A percentile compares a stretch with the other conserved stretches of the same genome.
Conservation (phyloP, 495 filamentous ascomycete species). For the Penicillium tannophilum region DNA sequence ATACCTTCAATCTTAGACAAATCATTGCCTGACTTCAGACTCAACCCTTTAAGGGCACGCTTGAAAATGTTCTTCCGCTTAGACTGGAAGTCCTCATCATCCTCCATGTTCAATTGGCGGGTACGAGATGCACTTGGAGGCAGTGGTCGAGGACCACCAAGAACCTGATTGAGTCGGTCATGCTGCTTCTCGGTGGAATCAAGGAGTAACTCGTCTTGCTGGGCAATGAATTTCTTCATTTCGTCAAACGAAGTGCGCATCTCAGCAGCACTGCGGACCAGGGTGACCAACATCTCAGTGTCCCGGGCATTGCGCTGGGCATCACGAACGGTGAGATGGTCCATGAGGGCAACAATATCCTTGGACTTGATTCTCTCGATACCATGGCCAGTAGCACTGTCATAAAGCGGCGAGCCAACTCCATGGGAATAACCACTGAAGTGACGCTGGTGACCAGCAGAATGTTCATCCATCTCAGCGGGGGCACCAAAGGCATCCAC, state of each 20-base stretch:
- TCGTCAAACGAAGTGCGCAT: constrained; percentile 98
- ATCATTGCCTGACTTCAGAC: constrained; percentile 83
- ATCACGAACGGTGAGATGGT: constrained; percentile 96
- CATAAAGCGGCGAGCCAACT: constrained; percentile 79
- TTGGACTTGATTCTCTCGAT: constrained; percentile 94
- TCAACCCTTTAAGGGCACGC: constrained; percentile 85
- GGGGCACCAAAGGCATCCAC: constrained; percentile 61
- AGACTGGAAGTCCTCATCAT: constrained; percentile 70
- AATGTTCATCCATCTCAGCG: constrained; percentile 61
- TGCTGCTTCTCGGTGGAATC: constrained; percentile 82
- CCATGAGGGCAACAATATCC: constrained; percentile 97
- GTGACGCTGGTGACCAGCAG: constrained; percentile 63
- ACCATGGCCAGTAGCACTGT: constrained; percentile 83
- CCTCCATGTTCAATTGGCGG: constrained; percentile 56
- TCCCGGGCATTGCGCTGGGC: constrained; percentile 95
- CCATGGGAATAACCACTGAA: constrained; percentile 87
- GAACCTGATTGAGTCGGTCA: constrained; percentile 76
- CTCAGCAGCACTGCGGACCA: constrained; percentile 91
- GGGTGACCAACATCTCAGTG: constrained; percentile 92
- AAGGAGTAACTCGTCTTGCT: constrained; percentile 83
- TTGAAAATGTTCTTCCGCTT: constrained; percentile 91
- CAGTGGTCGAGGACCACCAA: constrained; percentile 86
- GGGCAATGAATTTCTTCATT: constrained; percentile 87
- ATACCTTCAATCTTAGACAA: constrained; percentile 92
- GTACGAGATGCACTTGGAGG: constrained; percentile 55